Conservation (phyloP, 192 early-diverging fungal species). For the Cetraspora pellucida region DNA sequence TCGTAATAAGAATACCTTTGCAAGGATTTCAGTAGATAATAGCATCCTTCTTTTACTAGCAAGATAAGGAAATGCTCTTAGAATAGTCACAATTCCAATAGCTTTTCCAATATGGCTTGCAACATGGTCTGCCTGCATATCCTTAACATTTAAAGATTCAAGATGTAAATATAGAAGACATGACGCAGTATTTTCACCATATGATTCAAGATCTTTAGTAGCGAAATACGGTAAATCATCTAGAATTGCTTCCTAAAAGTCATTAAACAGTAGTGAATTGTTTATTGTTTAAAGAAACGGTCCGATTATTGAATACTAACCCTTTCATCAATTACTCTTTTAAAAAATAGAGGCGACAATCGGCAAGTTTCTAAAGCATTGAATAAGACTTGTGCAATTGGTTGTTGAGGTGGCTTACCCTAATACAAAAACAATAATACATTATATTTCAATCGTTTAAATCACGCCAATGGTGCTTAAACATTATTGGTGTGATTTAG, state of each 20-base stretch:
- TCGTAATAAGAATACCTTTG: slow-evolving; percentile 58
- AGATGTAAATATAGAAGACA: slow-evolving; percentile 88
- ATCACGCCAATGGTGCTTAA: too few relatives aligned
- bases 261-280: neutral
- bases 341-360: slow-evolving; percentile 79
- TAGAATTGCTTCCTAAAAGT: slow-evolving; percentile 57
- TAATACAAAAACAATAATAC: slow-evolving; percentile 34
- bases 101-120: slow-evolving; percentile 91
- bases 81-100: slow-evolving; percentile 75
- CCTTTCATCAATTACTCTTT: slow-evolving; percentile 72
- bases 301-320: slow-evolving; percentile 35
- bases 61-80: slow-evolving; percentile 75
- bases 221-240: slow-evolving; percentile 69
- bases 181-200: slow-evolving; percentile 86
- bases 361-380: slow-evolving; percentile 49
- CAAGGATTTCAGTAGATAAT: slow-evolving; percentile 75
- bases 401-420: slow-evolving; percentile 73
- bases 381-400: slow-evolving; percentile 66
- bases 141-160: slow-evolving; percentile 79
- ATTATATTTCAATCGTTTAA: too few relatives aligned
- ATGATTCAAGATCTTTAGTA: slow-evolving; percentile 77
- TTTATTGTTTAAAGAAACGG: neutral
- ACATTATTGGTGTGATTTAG: too few relatives aligned
- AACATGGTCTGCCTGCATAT: slow-evolving; percentile 85
- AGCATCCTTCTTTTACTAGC: slow-evolving; percentile 67